Percentiles rank a stretch among this genome's conserved stretches.
Conservation (phyloP, 2,329 filamentous ascomycete genomes). For the Epichloe glyceriae region DNA sequence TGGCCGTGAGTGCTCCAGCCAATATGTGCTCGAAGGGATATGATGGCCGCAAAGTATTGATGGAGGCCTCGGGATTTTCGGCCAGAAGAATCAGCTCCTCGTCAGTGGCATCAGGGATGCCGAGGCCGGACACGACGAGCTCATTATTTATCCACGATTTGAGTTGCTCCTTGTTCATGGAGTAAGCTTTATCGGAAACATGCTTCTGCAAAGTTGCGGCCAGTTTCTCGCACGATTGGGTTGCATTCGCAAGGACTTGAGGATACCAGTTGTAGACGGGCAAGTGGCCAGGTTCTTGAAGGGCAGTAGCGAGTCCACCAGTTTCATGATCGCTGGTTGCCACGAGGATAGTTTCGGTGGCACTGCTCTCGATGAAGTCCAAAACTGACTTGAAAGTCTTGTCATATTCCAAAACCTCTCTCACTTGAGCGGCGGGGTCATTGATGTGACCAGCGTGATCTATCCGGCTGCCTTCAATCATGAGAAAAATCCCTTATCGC, state of each 20-base stretch:
- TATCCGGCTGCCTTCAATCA: slow-evolving; percentile 95
- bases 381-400: slow-evolving; percentile 69
- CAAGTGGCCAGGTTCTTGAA: slow-evolving; percentile 44
- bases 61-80: slow-evolving; percentile 39
- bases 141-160: slow-evolving; percentile 54
- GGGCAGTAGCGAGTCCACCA: slow-evolving; percentile 70
- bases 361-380: slow-evolving; percentile 66
- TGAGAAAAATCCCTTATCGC: slow-evolving; percentile 88
- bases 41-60: slow-evolving; percentile 61
- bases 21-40: slow-evolving; percentile 75
- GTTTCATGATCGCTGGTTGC: slow-evolving; percentile 95
- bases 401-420: slow-evolving; percentile 94
- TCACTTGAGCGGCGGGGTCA: slow-evolving; percentile 71
- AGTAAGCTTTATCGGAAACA: slow-evolving; percentile 28
- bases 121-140: slow-evolving; percentile 58
- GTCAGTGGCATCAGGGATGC: slow-evolving; percentile 59
- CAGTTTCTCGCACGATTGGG: slow-evolving; percentile 65
- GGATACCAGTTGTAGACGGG: slow-evolving; percentile 69
- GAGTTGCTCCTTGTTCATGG: slow-evolving; percentile 26
- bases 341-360: slow-evolving; percentile 67
- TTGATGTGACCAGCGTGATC: slow-evolving; percentile 88
- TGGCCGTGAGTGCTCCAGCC: slow-evolving; percentile 95
- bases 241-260: slow-evolving; percentile 58
- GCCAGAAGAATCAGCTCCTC: slow-evolving; percentile 58
- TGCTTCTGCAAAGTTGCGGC: slow-evolving; percentile 48